These are phyloP conservation scores for Hemisphaericaspora lyxosophila DNA, from an alignment of 1,139 yeast species.

Conservation along the genomic window DNA sequence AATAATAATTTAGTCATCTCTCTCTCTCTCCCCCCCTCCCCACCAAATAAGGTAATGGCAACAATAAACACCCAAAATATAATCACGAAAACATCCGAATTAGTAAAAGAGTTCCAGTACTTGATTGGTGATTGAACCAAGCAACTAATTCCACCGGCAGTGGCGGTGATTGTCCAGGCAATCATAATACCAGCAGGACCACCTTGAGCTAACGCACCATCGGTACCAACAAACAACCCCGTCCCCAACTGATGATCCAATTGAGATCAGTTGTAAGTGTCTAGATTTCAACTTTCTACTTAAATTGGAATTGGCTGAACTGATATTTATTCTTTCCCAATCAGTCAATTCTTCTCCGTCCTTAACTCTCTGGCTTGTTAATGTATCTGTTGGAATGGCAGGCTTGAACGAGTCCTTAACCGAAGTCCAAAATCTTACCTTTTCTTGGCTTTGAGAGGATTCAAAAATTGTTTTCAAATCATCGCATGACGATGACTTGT, in stretches of 20 bases:
- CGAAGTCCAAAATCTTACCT: conserved; percentile 22
- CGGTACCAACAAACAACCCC: conserved; percentile 37
- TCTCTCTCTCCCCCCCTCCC: too few relatives aligned
- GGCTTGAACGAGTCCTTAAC: conserved; percentile 39
- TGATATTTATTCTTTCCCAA: conserved; percentile 35
- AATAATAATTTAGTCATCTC: too few relatives aligned
- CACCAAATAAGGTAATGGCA: conserved; percentile 40
- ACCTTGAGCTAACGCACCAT: conserved; percentile 45
- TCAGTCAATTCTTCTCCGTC: conserved; percentile 26
- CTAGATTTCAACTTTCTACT: conserved; percentile 34
- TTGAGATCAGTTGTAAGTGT: conserved; percentile 64
- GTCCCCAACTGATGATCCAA: conserved; percentile 83
- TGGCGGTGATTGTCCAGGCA: conserved; percentile 40
- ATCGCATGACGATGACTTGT: neutral
- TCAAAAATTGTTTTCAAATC: neutral
- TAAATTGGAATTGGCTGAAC: conserved; percentile 41
- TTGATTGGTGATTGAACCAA: conserved; percentile 39
- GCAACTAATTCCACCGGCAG: conserved; percentile 39
- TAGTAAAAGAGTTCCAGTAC: conserved; percentile 38
- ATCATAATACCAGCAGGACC: conserved; percentile 69
- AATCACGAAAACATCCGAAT: conserved; percentile 41
- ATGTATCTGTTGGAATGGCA: conserved; percentile 22
- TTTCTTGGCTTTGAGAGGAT: neutral
- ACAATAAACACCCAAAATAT: conserved; percentile 38
- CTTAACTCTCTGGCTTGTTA: conserved; percentile 18